Evolutionary conservation across 2,329 filamentous ascomycete species (phyloP), one percentile per base, ranked within the genome.

Genomic region (Rugonectria rugulosa): DNA sequence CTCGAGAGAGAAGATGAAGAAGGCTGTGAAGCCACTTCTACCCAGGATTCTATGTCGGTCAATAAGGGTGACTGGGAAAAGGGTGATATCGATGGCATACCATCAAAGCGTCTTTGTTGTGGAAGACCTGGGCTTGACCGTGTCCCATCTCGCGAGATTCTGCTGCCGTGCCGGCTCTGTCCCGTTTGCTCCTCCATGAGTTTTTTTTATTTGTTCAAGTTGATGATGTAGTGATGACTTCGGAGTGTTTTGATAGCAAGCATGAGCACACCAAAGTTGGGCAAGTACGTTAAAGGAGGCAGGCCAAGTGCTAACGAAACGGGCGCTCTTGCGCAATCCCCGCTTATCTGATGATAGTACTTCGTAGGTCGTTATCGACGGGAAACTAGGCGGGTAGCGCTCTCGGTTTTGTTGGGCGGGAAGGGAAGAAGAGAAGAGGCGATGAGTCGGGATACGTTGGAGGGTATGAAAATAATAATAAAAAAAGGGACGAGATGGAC

Each of bases 1-100:
- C 87, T 97, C 17, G 93, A 97, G 11, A 97, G 80, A 12, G 93
- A 97, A 3, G 94, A 97, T 2, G 94, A 96, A 0, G 94, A 97
- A 7, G 94, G 92, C 66, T 95, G 91, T 4, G 94, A 97, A 41
- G 90, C 86, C 57, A 99, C 87, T 73, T 99, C 94, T 66, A 98
- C 87, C 95, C 95, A 99, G 8, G 95, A 97, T 78, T 98, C 95
- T 93, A 79, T 63, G 53, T 26, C 7, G 12, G 53, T 67, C 53
- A 68, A 56, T 32, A 44, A 45, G 42, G 21, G 20, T 38, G 27
- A 29, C 19, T 15, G 38, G 42, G 20, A 37, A 26, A 34, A 48
- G 34, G 38, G n/a, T 34, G 27, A 45, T 47, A 41, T 26, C 20
- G 42, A 53, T 12, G 26, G 66, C 71, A 37, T 62, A 75, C 73